These are phyloP conservation scores for Kwoniella shivajii DNA, from an alignment of 1,284 basidiomycete genomes.

Conservation along the genomic window DNA sequence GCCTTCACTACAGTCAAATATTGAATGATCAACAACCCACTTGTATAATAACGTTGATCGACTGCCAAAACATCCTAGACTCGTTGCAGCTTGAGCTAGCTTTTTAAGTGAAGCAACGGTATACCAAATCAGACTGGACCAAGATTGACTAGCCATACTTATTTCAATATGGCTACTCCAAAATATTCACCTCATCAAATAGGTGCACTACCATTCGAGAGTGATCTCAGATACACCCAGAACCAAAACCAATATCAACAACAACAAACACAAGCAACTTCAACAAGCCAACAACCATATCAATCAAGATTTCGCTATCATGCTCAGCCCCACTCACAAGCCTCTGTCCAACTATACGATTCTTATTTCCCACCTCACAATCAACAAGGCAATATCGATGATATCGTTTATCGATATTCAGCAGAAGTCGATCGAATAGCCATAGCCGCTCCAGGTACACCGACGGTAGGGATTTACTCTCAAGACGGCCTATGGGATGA, in stretches of 20 bases:
- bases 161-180: neutral
- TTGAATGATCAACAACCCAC: neutral
- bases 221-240: neutral
- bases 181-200: slow-evolving; percentile 9
- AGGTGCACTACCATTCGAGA: slow-evolving; percentile 7
- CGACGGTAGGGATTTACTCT: slow-evolving; percentile 42
- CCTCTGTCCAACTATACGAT: slow-evolving; percentile 6
- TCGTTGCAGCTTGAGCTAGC: too few relatives aligned
- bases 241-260: neutral
- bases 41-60: neutral
- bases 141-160: too few relatives aligned
- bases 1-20: too few relatives aligned
- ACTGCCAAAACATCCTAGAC: too few relatives aligned
- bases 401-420: slow-evolving; percentile 34
- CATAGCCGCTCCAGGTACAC: slow-evolving; percentile 31
- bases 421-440: slow-evolving; percentile 22
- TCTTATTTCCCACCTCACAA: neutral
- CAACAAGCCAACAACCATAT: slow-evolving; percentile 5
- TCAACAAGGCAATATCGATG: slow-evolving; percentile 22
- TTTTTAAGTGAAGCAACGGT: too few relatives aligned
- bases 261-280: neutral
- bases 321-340: slow-evolving; percentile 4
- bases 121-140: too few relatives aligned
- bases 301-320: slow-evolving; percentile 16
- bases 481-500: slow-evolving; percentile 48